Evolutionary conservation across 192 early-diverging fungal genomes (phyloP), one percentile per base, ranked within the genome.

Genomic region (Chytriomyces sp.): DNA sequence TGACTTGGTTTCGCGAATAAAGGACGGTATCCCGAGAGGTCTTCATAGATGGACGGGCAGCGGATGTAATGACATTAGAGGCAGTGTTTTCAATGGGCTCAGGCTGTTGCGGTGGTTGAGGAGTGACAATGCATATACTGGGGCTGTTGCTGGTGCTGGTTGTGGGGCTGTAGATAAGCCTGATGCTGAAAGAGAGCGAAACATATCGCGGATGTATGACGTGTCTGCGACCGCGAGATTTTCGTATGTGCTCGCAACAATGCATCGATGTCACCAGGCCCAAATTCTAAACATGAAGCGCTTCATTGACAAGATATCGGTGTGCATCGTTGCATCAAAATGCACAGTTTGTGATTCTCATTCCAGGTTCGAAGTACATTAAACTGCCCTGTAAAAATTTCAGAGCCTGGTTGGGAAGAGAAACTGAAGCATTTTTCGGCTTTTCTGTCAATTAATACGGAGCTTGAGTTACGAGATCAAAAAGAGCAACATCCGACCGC

Each of bases 71-170:
- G 28, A 84, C 81, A 0, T 72, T 88, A 17, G 70, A 54, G 80
- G 78, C 26, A 88, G 88, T 69, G 86, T 85, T 44, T 28, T 88
- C 30, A 86, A 88, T 49, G 84, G 80, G 52, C 65, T 88, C n/a
- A 84, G 86, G 0, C 85, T 85, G 64, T 58, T 88, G 61, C n/a
- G n/a, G n/a, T n/a, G n/a, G n/a, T n/a, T n/a, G n/a, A n/a, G n/a
- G n/a, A n/a, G n/a, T n/a, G n/a, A n/a, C n/a, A n/a, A n/a, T n/a
- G n/a, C n/a, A n/a, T n/a, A n/a, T n/a, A n/a, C n/a, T n/a, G n/a
- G n/a, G n/a, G n/a, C n/a, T n/a, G n/a, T n/a, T n/a, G n/a, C n/a
- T n/a, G n/a, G n/a, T n/a, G n/a, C n/a, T n/a, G n/a, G n/a, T n/a
- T n/a, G n/a, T n/a, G n/a, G n/a, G n/a, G n/a, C n/a, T n/a, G n/a